Percentiles rank a stretch among this genome's conserved stretches.
phyloP scores from a whole-genome alignment of 495 filamentous ascomycete genomes.

The Monascus purpureus region DNA sequence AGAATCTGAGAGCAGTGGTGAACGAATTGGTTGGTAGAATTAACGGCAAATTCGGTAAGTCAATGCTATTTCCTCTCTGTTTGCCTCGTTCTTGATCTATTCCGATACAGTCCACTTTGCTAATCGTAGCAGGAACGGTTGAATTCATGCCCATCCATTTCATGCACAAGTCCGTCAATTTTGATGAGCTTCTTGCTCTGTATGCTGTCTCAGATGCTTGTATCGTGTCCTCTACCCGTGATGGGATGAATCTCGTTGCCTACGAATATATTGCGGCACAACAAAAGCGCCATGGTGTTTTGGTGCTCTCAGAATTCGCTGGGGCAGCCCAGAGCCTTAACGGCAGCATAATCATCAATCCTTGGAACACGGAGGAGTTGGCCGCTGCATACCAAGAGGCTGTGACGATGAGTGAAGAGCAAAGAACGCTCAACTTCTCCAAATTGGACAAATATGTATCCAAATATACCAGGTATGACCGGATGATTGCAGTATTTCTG shows the following conservation, averaged over 20 bases:
- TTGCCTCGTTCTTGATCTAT: too few species aligned
- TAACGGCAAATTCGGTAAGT: constrained; percentile 75
- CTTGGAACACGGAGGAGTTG: constrained; percentile 94
- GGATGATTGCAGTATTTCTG: background rate
- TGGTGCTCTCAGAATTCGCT: constrained; percentile 92
- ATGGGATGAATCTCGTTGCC: constrained; percentile 98
- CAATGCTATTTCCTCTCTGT: constrained; percentile 1
- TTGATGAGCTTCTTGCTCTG: constrained; percentile 83
- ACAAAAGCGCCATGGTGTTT: constrained; percentile 69
- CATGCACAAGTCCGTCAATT: constrained; percentile 85
- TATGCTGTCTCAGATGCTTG: constrained; percentile 92
- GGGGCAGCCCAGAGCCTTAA: constrained; percentile 89
- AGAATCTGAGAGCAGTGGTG: constrained; percentile 83
- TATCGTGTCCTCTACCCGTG: constrained; percentile 88
- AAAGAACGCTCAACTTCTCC: constrained; percentile 69
- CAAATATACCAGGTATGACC: constrained; percentile 69
- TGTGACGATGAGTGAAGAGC: constrained; percentile 83
- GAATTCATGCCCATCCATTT: constrained; percentile 99
- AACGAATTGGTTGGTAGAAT: constrained; percentile 93
- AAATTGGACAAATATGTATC: constrained; percentile 89
- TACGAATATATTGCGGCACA: constrained; percentile 97
- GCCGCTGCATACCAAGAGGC: constrained; percentile 87
- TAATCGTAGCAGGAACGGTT: constrained; percentile 48
- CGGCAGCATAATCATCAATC: constrained; percentile 86
- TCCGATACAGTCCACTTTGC: constrained; percentile 1